These are phyloP conservation scores for Suillus sp. DNA, from an alignment of 768 basidiomycete species.

Conservation along the genomic window DNA sequence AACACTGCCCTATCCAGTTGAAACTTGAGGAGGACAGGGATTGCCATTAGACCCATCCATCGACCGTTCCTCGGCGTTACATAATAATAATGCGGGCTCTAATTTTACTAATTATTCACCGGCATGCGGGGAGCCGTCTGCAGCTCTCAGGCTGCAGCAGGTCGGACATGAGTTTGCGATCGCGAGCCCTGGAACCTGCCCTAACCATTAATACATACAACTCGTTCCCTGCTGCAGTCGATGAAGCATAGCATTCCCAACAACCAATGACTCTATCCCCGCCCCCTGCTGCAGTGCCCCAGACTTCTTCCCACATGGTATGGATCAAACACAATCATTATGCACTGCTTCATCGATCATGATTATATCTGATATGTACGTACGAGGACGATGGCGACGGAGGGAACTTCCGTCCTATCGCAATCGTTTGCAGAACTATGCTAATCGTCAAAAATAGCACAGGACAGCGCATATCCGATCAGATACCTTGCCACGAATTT, in stretches of 20 bases:
- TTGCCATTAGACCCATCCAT: background rate
- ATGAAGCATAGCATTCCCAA: background rate
- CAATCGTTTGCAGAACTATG: background rate
- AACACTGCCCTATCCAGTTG: background rate
- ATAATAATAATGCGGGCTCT: background rate
- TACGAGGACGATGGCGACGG: background rate
- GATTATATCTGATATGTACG: background rate
- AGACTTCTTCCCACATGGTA: background rate
- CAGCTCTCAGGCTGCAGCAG: background rate
- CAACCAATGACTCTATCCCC: background rate
- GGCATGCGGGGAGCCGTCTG: conserved; percentile 1
- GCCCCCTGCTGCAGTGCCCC: background rate
- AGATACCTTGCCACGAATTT: background rate
- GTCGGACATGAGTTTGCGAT: background rate
- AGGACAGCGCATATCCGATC: background rate
- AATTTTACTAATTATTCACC: background rate
- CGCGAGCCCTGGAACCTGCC: background rate
- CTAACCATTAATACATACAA: background rate
- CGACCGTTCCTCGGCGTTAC: background rate
- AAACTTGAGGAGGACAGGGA: background rate
- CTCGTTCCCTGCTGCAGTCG: background rate
- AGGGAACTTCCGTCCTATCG: background rate
- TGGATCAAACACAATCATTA: conserved; percentile 5
- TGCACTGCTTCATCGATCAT: background rate
- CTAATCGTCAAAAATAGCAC: background rate